Evolutionary conservation across 139 green algal genomes (phyloP), one percentile per base, ranked within the genome.

Genomic region (Gonium pectorale): DNA sequence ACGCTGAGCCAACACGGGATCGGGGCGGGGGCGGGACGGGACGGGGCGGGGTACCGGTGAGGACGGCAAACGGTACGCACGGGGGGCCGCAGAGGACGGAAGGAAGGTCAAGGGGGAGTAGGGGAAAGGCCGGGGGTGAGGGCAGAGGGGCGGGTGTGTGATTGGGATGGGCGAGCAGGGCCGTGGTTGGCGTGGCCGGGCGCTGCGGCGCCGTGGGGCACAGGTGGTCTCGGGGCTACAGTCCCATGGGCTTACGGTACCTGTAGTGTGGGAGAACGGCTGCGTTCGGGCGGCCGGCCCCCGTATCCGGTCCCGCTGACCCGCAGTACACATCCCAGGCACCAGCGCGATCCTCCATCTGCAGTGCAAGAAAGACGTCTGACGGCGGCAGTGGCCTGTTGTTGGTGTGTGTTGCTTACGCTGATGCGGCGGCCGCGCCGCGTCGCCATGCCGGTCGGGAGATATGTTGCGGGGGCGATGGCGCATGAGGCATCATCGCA

Each of bases 331-430:
- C 67, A 37, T 46, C 63, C 75, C 75, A 83, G 33, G 59, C 60
- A 0, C 75, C 59, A 0, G 26, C 75, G 4, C 75, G 29, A 40
- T 83, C 75, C 41, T 83, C 75, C 75, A 83, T 83, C 75, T 83
- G 41, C 75, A 46, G 27, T 37, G 8, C 5, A 52, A 19, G 5
- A 24, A 15, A n/a, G 19, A 64, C 35, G 6, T 60, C 40, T 35
- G 51, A 77, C n/a, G n/a, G n/a, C n/a, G n/a, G n/a, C 13, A 21
- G 54, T 24, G n/a, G n/a, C 21, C 49, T 77, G 59, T 1, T 27
- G 26, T 74, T 54, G 67, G 26, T 52, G 0, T 52, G 35, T 27
- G 3, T 26, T 37, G 40, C 69, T 67, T 66, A 79, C 71, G 26
- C 33, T 13, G 33, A 79, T 67, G 35, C 71, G 49, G 5, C 51